These are phyloP conservation scores for Akanthomyces uredinophilus DNA, from an alignment of 2,329 filamentous ascomycete species.

Conservation along the genomic window DNA sequence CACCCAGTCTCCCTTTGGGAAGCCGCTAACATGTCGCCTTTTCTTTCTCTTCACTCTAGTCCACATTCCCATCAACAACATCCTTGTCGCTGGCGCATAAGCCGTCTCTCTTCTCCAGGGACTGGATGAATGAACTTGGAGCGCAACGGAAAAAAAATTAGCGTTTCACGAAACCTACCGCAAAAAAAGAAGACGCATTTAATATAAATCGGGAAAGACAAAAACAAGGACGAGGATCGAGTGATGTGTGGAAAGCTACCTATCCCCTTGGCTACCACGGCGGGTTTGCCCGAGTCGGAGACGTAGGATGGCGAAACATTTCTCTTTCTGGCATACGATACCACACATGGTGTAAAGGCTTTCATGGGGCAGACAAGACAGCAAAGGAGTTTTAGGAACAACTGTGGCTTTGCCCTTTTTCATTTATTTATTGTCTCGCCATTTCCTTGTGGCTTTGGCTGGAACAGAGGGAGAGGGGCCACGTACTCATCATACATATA, in stretches of 20 bases:
- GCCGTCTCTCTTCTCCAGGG: neutral
- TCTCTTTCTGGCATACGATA: neutral
- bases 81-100: slow-evolving; percentile 63
- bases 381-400: neutral
- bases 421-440: neutral
- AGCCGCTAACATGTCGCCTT: neutral
- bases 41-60: slow-evolving; percentile 39
- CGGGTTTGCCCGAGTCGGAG: no score
- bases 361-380: neutral
- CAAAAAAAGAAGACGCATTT: neutral
- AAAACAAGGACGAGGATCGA: neutral
- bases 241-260: neutral
- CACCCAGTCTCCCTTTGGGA: neutral
- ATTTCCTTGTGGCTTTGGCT: neutral
- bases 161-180: neutral
- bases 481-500: neutral
- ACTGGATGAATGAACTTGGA: neutral
- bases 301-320: neutral
- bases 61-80: slow-evolving; percentile 66
- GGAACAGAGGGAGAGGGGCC: neutral
- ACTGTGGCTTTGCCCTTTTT: neutral
- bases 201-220: neutral
- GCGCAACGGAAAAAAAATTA: neutral
- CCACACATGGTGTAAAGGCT: neutral
- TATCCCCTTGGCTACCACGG: neutral